These are phyloP conservation scores for Mycosphaerella sp. DNA, from an alignment of 2,329 filamentous ascomycete species.

Conservation along the genomic window DNA sequence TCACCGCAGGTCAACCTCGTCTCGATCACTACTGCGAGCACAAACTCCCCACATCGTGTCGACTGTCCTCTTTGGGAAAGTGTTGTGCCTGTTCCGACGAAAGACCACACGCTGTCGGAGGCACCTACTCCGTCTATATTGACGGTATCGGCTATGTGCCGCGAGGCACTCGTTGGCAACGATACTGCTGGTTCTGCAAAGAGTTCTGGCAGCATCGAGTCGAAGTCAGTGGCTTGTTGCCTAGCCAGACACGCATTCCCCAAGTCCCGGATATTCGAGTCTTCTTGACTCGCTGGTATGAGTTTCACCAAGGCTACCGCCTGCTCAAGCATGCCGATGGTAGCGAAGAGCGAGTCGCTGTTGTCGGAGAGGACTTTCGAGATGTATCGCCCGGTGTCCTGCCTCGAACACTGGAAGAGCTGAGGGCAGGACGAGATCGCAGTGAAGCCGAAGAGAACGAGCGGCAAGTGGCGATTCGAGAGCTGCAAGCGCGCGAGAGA, in stretches of 20 bases:
- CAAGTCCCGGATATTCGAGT: slow-evolving; percentile 42
- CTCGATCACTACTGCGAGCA: slow-evolving; percentile 29
- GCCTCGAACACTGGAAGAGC: slow-evolving; percentile 43
- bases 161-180: slow-evolving; percentile 44
- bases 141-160: slow-evolving; percentile 47
- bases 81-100: slow-evolving; percentile 33
- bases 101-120: slow-evolving; percentile 33
- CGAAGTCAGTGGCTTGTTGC: slow-evolving; percentile 38
- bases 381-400: slow-evolving; percentile 44
- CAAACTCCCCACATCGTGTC: slow-evolving; percentile 31
- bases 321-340: slow-evolving; percentile 38
- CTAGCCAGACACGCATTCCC: slow-evolving; percentile 42
- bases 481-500: background rate
- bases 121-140: slow-evolving; percentile 42
- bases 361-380: slow-evolving; percentile 43
- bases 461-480: slow-evolving; percentile 8
- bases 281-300: slow-evolving; percentile 45
- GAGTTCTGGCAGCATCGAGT: slow-evolving; percentile 47
- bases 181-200: slow-evolving; percentile 49
- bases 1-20: slow-evolving; percentile 26
- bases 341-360: slow-evolving; percentile 39
- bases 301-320: slow-evolving; percentile 45
- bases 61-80: slow-evolving; percentile 27
- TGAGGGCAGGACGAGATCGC: slow-evolving; percentile 33
- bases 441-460: slow-evolving; percentile 26